These are phyloP conservation scores for Hypoxylon fragiforme DNA, from an alignment of 495 filamentous ascomycete species.

Conservation along the genomic window DNA sequence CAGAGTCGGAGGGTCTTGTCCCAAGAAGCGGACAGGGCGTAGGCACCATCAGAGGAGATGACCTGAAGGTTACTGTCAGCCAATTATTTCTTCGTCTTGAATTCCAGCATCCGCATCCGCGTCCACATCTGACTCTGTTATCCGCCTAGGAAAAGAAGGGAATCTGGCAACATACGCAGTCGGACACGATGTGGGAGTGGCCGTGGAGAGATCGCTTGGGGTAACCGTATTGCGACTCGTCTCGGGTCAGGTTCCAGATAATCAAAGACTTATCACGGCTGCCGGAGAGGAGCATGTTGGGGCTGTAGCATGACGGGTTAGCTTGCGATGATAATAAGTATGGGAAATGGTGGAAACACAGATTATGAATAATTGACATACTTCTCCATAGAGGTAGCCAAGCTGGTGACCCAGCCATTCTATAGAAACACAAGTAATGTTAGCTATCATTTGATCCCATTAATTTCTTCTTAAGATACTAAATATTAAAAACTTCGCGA, in stretches of 20 bases:
- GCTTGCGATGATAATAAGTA: conserved; percentile 22
- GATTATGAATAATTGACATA: conserved; percentile 52
- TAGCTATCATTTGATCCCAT: conserved; percentile 28
- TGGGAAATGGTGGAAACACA: too few relatives aligned
- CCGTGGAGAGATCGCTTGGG: conserved; percentile 97
- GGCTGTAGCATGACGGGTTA: conserved; percentile 61
- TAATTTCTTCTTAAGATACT: conserved; percentile 11
- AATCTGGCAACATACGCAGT: conserved; percentile 78
- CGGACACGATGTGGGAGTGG: conserved; percentile 99
- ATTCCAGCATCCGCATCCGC: too few relatives aligned
- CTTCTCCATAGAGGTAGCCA: conserved; percentile 99
- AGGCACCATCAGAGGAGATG: conserved; percentile 99
- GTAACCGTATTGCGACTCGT: conserved; percentile 96
- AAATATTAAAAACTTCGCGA: neutral
- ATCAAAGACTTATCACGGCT: conserved; percentile 98
- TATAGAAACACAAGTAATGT: conserved; percentile 30
- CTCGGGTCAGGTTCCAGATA: conserved; percentile 99
- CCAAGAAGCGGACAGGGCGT: conserved; percentile 98
- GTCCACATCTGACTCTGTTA: neutral
- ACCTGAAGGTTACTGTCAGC: conserved; percentile 66
- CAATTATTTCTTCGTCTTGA: conserved; percentile 31
- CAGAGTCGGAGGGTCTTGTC: conserved; percentile 99
- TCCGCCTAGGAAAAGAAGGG: conserved; percentile 3
- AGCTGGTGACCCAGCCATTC: conserved; percentile 77
- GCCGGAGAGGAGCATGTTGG: conserved; percentile 99